These are phyloP conservation scores for Pythium pyrilobum DNA, from an alignment of 352 stramenopile genomes.

Conservation along the genomic window DNA sequence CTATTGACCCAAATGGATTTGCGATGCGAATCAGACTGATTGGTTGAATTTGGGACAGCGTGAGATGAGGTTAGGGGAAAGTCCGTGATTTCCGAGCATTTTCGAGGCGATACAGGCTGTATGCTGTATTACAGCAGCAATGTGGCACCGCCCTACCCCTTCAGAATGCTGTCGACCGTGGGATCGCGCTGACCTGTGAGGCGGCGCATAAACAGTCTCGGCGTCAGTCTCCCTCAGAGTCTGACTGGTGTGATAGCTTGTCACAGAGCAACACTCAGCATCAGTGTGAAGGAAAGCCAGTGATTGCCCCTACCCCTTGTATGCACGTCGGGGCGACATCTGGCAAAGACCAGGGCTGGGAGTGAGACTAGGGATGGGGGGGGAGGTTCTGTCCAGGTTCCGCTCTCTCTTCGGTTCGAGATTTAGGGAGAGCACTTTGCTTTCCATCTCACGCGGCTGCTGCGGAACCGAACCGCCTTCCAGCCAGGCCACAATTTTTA, in stretches of 20 bases:
- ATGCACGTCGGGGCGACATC: not conserved
- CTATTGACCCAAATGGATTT: too few species aligned
- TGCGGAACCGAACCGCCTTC: too few species aligned
- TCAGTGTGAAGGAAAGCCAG: conserved; percentile 17
- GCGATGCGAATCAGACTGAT: not conserved
- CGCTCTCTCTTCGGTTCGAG: too few species aligned
- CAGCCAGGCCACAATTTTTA: too few species aligned
- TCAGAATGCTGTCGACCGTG: conserved; percentile 3
- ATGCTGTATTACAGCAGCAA: not conserved
- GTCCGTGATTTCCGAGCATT: too few species aligned
- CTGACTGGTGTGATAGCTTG: not conserved
- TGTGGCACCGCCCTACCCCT: not conserved
- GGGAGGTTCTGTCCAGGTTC: too few species aligned
- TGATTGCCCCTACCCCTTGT: conserved; percentile 8
- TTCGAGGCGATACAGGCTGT: too few species aligned
- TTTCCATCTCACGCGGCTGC: too few species aligned
- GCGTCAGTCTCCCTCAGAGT: conserved; percentile 3
- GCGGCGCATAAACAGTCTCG: not conserved
- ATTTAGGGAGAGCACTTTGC: too few species aligned
- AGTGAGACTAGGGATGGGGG: too few species aligned
- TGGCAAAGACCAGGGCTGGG: too few species aligned
- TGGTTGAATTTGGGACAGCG: conserved; percentile 1
- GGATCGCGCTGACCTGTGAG: not conserved
- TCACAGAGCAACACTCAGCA: too few species aligned
- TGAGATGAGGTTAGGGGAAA: not conserved